phyloP scores from a whole-genome alignment of 164 flowering plant genomes.

The Tinospora cordifolia region DNA sequence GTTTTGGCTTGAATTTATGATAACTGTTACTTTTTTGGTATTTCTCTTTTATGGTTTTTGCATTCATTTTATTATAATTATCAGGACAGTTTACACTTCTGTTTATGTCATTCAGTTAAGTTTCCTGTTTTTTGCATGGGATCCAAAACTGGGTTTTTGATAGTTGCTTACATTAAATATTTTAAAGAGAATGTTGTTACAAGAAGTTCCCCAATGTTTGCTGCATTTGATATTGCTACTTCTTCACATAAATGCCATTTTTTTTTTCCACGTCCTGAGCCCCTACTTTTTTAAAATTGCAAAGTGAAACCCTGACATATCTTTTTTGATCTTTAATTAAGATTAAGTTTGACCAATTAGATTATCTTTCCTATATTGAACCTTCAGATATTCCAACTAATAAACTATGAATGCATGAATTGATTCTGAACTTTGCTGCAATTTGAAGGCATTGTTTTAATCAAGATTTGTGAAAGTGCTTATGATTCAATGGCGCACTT shows the following conservation, averaged over 20 bases:
- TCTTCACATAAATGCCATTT: no score
- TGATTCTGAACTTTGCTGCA: not conserved
- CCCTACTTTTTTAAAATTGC: not conserved
- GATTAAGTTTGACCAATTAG: not conserved
- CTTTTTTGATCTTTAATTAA: not conserved
- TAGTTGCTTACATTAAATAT: no score
- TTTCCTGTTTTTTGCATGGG: not conserved
- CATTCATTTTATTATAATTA: not conserved
- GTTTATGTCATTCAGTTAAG: not conserved
- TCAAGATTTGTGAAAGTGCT: not conserved
- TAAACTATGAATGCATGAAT: not conserved
- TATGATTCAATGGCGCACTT: not conserved
- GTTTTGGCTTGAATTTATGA: not conserved
- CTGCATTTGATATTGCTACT: no score
- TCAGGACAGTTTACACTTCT: not conserved
- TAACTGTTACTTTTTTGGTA: not conserved
- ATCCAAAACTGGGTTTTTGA: not conserved
- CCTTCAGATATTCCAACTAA: not conserved
- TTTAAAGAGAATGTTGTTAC: no score
- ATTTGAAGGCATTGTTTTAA: no score
- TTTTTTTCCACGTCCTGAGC: not conserved
- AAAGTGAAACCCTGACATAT: not conserved
- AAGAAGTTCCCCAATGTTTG: no score
- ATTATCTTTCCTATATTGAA: not conserved
- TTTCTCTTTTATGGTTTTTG: not conserved